phyloP scores from a whole-genome alignment of 371 early-diverging fungal genomes.

The Zychaea mexicana region DNA sequence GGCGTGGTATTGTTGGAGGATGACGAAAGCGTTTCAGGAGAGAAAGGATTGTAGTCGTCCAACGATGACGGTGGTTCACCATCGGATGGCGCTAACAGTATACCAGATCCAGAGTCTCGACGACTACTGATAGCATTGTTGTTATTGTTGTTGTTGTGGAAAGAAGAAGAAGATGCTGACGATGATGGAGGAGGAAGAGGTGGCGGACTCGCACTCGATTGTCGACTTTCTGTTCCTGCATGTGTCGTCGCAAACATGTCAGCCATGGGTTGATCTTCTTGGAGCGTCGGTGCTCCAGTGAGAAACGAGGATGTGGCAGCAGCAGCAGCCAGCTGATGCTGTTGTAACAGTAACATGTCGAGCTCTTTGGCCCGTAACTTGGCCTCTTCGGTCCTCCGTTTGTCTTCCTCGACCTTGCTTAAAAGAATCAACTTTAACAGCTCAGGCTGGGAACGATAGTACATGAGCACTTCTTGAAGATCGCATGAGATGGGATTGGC shows the following conservation, averaged over 20 bases:
- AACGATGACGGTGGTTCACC: constrained; percentile 5
- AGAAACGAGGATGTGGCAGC: constrained; percentile 4
- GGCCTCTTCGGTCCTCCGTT: constrained; percentile 55
- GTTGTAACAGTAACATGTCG: constrained; percentile 39
- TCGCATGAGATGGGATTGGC: constrained; percentile 35
- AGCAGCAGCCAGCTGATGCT: constrained; percentile 19
- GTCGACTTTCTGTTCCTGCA: neutral
- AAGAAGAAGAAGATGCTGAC: neutral
- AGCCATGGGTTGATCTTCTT: neutral
- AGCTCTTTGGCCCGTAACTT: constrained; percentile 48
- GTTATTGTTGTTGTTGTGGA: neutral
- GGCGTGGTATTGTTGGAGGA: constrained; percentile 6
- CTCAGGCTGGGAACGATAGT: constrained; percentile 62
- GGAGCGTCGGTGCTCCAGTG: neutral
- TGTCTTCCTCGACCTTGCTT: constrained; percentile 69
- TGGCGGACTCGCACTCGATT: neutral
- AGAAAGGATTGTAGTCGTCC: constrained; percentile 5
- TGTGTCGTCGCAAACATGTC: neutral
- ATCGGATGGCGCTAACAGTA: no score
- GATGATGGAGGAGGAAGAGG: neutral
- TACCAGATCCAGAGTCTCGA: constrained; percentile 12
- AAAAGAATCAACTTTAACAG: constrained; percentile 58
- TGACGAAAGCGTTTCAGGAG: constrained; percentile 7
- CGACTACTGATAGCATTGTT: neutral
- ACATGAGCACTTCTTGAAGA: constrained; percentile 39